Base-by-base conservation (phyloP, 345 rosid species). In the Citrus sp. region DNA sequence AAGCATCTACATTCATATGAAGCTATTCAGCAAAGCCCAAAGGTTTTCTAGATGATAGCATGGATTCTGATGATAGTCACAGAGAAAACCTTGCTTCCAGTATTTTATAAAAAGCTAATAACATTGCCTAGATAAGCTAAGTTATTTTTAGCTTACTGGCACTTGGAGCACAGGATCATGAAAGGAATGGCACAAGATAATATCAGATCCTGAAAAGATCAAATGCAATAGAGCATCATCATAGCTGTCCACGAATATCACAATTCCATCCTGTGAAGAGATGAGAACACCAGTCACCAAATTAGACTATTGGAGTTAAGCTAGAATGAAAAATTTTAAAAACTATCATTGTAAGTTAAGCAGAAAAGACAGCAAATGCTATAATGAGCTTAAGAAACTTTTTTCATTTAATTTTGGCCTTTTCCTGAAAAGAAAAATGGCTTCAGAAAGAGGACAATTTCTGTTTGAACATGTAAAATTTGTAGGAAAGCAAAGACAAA, bases 151-250 rank as follows among this genome's bases (percentile, higher is more conserved):
- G 86, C 91, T 59, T 82, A 92, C 97, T 38, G 87, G 93, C 77
- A 89, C 85, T 85, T 90, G 94, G 56, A 85, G 87, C 58, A 85
- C n/a, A 56, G 93, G 88, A 77, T 91, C 92, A 32, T 86, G 82
- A 34, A 87, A 89, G 32, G 89, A 82, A 61, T 82, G 75, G 70
- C 92, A 92, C 78, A 88, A 77, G 60, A 92, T 87, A 58, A 92
- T 83, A 85, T 92, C 93, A 37, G 91, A 90, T 84, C 90, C 97
- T 51, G 91, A 92, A 64, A 84, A 75, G 77, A 88, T 73, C 82
- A 89, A 70, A 85, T 89, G 97, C 60, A 81, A 85, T 51, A 88
- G 62, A 65, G 55, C 89, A 73, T 92, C 91, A 28, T 87, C 85
- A 27, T 81, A 79, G 82, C 73, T 69, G 71, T 71, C 70, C 19